These are phyloP conservation scores for Leptodontidium sp. DNA, from an alignment of 2,329 filamentous ascomycete genomes.

Conservation along the genomic window DNA sequence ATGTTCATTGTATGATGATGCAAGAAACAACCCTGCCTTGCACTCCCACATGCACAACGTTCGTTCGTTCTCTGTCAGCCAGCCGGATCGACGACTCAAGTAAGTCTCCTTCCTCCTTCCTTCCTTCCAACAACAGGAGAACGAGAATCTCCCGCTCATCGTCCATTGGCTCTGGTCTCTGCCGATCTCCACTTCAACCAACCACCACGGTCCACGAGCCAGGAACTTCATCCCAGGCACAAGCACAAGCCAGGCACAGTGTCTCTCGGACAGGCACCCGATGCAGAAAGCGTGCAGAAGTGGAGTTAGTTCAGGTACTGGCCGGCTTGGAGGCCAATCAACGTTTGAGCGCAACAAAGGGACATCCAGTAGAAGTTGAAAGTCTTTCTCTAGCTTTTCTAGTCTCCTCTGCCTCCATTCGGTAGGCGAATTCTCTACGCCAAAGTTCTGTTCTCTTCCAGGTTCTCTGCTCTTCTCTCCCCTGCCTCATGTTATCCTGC, in stretches of 20 bases:
- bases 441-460: too few species aligned
- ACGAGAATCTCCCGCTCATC: constrained; percentile 10
- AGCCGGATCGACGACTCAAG: constrained; percentile 4
- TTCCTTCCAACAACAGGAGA: neutral
- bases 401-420: neutral
- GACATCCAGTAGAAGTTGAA: neutral
- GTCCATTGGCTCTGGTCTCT: neutral
- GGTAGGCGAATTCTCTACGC: too few species aligned
- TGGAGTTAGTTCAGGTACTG: constrained; percentile 7
- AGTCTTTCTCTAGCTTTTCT: neutral
- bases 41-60: constrained; percentile 4
- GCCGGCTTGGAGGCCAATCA: constrained; percentile 8
- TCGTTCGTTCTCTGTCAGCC: neutral
- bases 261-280: constrained; percentile 7
- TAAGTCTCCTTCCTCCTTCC: too few species aligned
- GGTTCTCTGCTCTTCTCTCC: neutral
- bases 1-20: too few species aligned
- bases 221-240: neutral
- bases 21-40: too few species aligned
- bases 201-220: neutral
- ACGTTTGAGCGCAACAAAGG: constrained; percentile 12
- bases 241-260: constrained; percentile 12
- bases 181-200: constrained; percentile 16
- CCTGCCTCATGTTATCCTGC: constrained; percentile 15
- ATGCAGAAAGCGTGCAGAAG: constrained; percentile 1